Evolutionary conservation across 2,329 filamentous ascomycete species (phyloP).

Genomic region (Tolypocladium cylindrosporum): DNA sequence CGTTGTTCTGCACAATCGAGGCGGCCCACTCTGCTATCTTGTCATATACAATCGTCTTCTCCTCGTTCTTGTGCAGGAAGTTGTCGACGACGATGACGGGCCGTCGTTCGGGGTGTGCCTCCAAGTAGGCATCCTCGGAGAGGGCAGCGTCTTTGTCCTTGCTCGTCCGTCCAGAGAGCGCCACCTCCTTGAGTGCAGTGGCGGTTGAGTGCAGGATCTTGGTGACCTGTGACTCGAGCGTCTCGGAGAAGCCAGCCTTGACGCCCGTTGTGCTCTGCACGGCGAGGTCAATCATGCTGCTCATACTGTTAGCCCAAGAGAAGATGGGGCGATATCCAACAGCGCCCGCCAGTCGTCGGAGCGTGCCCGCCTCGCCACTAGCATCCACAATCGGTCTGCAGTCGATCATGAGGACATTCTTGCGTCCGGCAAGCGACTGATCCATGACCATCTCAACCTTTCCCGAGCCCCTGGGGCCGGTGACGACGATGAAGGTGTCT

Average conservation of each 20-base stretch:
- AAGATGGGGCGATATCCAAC: conserved; percentile 92
- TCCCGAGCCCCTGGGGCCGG: conserved; percentile 83
- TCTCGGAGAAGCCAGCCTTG: conserved; percentile 91
- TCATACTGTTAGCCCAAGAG: conserved; percentile 92
- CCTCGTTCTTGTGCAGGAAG: conserved; percentile 71
- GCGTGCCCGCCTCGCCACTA: conserved; percentile 76
- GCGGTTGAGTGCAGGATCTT: conserved; percentile 86
- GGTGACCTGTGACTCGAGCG: conserved; percentile 74
- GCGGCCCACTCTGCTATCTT: conserved; percentile 88
- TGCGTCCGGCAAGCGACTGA: conserved; percentile 66
- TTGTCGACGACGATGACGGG: conserved; percentile 87
- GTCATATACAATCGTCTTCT: conserved; percentile 57
- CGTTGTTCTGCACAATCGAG: conserved; percentile 70
- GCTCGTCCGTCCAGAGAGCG: conserved; percentile 58
- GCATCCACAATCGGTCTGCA: conserved; percentile 92
- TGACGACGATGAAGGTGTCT: conserved; percentile 88
- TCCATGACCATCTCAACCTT: conserved; percentile 83
- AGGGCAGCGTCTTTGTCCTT: conserved; percentile 63
- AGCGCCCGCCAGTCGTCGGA: conserved; percentile 67
- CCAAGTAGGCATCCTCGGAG: conserved; percentile 77
- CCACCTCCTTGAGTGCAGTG: conserved; percentile 67
- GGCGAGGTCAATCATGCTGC: conserved; percentile 83
- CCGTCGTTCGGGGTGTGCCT: conserved; percentile 75
- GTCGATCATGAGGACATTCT: conserved; percentile 76
- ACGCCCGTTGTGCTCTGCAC: conserved; percentile 90